Percentiles rank a stretch among this genome's conserved stretches.
Conservation (phyloP, 768 basidiomycete genomes). For the Macrolepiota albuminosa region DNA sequence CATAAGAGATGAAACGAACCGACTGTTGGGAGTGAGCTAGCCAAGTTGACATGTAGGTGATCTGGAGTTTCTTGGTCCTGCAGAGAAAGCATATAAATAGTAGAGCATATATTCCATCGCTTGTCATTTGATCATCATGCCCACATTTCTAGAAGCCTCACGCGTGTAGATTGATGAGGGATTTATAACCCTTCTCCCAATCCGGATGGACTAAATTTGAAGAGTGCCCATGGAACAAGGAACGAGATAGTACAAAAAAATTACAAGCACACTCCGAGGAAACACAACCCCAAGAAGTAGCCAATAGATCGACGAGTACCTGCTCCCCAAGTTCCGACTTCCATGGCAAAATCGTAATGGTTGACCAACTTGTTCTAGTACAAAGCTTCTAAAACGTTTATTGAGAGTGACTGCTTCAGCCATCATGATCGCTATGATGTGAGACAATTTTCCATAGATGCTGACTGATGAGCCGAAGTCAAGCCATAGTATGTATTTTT, state of each 20-base stretch:
- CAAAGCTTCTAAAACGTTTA: neutral
- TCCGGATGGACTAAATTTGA: neutral
- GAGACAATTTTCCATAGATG: neutral
- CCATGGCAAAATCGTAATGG: too few relatives aligned
- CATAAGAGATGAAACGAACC: neutral
- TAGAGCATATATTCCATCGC: neutral
- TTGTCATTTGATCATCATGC: neutral
- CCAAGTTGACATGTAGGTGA: neutral
- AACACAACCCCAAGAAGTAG: too few relatives aligned
- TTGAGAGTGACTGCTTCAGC: neutral
- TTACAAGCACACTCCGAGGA: too few relatives aligned
- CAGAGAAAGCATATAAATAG: neutral
- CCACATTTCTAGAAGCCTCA: neutral
- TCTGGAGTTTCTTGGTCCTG: neutral
- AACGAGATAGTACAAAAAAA: too few relatives aligned
- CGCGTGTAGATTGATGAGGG: too few relatives aligned
- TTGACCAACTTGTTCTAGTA: neutral
- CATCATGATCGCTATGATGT: neutral
- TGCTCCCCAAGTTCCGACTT: neutral
- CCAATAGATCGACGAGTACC: neutral
- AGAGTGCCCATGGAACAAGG: neutral
- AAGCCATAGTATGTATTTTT: neutral
- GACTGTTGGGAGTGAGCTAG: neutral
- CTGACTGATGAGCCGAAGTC: too few relatives aligned
- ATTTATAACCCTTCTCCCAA: too few relatives aligned